These are phyloP conservation scores for Chlamydomonas sphaeroides DNA, from an alignment of 139 green algal genomes.

Conservation along the genomic window DNA sequence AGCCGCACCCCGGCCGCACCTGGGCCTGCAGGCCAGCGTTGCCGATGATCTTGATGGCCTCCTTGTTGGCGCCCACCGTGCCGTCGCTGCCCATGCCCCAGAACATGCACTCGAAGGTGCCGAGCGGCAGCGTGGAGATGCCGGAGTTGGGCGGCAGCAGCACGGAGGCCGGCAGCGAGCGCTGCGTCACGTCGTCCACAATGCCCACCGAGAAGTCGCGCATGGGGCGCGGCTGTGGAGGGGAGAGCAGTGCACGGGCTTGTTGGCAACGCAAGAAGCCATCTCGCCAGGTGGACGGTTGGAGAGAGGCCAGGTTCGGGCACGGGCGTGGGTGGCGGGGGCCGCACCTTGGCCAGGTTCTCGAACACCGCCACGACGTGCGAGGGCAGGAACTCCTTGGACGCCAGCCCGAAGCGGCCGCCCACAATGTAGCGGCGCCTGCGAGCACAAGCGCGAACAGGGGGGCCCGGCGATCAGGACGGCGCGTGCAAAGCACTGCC, in stretches of 20 bases:
- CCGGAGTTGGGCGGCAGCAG: conserved; percentile 46
- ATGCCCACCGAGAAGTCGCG: conserved; percentile 56
- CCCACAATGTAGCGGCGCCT: conserved; percentile 50
- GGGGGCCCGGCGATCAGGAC: too few relatives aligned
- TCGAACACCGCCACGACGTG: conserved; percentile 62
- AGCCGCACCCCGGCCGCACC: too few relatives aligned
- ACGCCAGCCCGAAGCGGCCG: conserved; percentile 66
- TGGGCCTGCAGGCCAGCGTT: too few relatives aligned
- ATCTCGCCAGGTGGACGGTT: too few relatives aligned
- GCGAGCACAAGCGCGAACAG: too few relatives aligned
- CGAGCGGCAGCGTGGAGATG: conserved; percentile 47
- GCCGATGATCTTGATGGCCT: conserved; percentile 72
- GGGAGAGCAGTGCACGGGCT: too few relatives aligned
- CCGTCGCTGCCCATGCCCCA: conserved; percentile 70
- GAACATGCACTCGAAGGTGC: conserved; percentile 68
- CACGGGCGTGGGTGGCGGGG: too few relatives aligned
- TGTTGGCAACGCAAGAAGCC: too few relatives aligned
- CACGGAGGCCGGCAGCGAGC: conserved; percentile 30
- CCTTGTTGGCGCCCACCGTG: conserved; percentile 73
- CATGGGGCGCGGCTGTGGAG: too few relatives aligned
- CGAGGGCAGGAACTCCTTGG: conserved; percentile 72
- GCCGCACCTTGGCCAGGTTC: conserved; percentile 63
- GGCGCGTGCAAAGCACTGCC: too few relatives aligned
- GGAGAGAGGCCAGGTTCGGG: too few relatives aligned
- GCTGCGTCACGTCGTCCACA: conserved; percentile 61